These are phyloP conservation scores for Neurospora sp. DNA, from an alignment of 495 filamentous ascomycete species.

Conservation along the genomic window DNA sequence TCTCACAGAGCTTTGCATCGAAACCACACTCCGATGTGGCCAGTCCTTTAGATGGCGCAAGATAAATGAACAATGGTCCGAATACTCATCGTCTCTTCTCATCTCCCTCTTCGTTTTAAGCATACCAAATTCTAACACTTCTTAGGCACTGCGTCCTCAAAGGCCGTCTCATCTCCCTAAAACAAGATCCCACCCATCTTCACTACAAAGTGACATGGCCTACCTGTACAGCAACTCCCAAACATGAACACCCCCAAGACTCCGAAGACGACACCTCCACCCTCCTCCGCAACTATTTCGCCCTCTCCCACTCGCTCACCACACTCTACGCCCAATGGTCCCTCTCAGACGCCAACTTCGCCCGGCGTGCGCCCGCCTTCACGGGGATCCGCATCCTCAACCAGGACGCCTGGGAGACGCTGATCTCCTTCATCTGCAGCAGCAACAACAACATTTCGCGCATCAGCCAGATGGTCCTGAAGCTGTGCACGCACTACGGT, in stretches of 20 bases:
- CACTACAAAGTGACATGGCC: slow-evolving; percentile 71
- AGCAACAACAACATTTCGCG: slow-evolving; percentile 97
- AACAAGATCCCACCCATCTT: slow-evolving; percentile 67
- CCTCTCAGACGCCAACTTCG: slow-evolving; percentile 76
- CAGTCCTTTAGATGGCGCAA: slow-evolving; percentile 93
- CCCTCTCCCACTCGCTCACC: slow-evolving; percentile 61
- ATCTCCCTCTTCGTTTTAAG: neutral
- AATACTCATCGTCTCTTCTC: neutral
- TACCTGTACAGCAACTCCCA: slow-evolving; percentile 7
- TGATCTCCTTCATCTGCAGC: slow-evolving; percentile 93
- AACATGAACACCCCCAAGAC: slow-evolving; percentile 9
- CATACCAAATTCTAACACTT: slow-evolving; percentile 7
- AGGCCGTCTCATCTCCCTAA: slow-evolving; percentile 73
- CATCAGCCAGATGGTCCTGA: slow-evolving; percentile 93
- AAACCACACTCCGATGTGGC: slow-evolving; percentile 83
- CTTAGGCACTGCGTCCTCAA: slow-evolving; percentile 68
- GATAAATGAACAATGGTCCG: slow-evolving; percentile 70
- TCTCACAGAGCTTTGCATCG: slow-evolving; percentile 75
- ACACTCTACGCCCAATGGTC: slow-evolving; percentile 84
- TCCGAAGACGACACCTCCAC: slow-evolving; percentile 51
- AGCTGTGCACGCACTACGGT: slow-evolving; percentile 80
- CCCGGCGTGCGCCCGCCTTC: slow-evolving; percentile 75
- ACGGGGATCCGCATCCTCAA: slow-evolving; percentile 87
- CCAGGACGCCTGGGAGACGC: slow-evolving; percentile 93
- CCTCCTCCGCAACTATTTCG: slow-evolving; percentile 71